Evolutionary conservation across 345 rosid species (phyloP).

Genomic region (Populus pruinosa): DNA sequence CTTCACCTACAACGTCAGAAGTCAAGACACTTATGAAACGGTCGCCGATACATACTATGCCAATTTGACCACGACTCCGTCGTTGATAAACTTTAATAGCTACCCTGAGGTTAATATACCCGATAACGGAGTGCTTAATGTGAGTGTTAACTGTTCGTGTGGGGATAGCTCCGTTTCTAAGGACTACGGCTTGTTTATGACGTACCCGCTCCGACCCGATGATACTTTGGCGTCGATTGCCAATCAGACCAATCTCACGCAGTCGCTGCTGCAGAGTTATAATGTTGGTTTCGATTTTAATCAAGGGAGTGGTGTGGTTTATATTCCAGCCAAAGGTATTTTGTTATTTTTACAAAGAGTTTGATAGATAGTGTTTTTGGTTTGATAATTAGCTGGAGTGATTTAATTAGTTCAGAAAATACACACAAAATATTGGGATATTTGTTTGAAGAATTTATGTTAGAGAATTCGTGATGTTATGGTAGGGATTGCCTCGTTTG

Average conservation of each 20-base stretch:
- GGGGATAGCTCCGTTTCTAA: slow-evolving; percentile 45
- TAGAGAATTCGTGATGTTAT: no score
- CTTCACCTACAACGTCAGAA: slow-evolving; percentile 29
- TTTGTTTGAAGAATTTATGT: neutral
- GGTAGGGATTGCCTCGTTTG: neutral
- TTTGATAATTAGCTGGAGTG: neutral
- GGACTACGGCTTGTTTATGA: slow-evolving; percentile 57
- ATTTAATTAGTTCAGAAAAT: neutral
- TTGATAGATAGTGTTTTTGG: neutral
- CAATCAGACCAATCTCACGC: slow-evolving; percentile 21
- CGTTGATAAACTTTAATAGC: slow-evolving; percentile 31
- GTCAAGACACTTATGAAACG: slow-evolving; percentile 24
- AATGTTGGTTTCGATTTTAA: slow-evolving; percentile 57
- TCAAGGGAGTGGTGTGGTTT: slow-evolving; percentile 63
- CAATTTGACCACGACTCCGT: slow-evolving; percentile 41
- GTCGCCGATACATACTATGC: slow-evolving; percentile 38
- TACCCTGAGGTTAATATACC: slow-evolving; percentile 39
- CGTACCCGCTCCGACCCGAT: slow-evolving; percentile 60
- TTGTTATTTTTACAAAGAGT: neutral
- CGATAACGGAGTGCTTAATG: slow-evolving; percentile 34
- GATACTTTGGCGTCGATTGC: slow-evolving; percentile 54
- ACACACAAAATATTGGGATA: neutral
- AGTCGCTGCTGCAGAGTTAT: slow-evolving; percentile 46
- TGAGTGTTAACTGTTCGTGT: slow-evolving; percentile 72
- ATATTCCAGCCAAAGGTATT: slow-evolving; percentile 64